Percentiles rank a stretch among this genome's conserved stretches.
Conservation (phyloP, 2,329 filamentous ascomycete species). For the Remersonia thermophila region DNA sequence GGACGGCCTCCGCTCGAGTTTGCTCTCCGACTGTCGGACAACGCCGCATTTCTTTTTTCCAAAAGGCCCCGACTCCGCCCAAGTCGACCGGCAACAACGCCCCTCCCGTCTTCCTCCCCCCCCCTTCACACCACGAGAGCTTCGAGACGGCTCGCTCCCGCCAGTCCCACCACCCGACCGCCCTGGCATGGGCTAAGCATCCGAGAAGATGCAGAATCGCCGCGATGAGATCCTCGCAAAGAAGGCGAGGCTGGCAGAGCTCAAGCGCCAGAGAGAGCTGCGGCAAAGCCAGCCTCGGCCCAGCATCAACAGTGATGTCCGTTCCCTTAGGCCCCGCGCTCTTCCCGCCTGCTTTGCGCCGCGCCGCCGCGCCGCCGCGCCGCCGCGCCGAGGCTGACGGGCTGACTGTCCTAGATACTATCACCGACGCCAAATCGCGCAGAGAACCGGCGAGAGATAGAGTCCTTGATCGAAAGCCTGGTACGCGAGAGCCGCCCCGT, state of each 20-base stretch:
- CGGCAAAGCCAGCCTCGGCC: slow-evolving; percentile 43
- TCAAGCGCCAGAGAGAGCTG: slow-evolving; percentile 83
- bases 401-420: slow-evolving; percentile 38
- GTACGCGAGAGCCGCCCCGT: slow-evolving; percentile 65
- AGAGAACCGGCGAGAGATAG: slow-evolving; percentile 63
- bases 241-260: slow-evolving; percentile 89
- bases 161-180: too few species aligned
- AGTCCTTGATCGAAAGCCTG: slow-evolving; percentile 72
- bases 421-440: slow-evolving; percentile 59
- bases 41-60: too few species aligned
- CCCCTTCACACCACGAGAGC: background rate
- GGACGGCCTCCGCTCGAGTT: too few species aligned
- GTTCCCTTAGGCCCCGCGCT: too few species aligned
- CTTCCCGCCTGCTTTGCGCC: background rate
- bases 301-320: slow-evolving; percentile 58
- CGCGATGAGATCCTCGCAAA: slow-evolving; percentile 95
- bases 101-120: too few species aligned
- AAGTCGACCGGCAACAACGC: too few species aligned
- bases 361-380: too few species aligned
- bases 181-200: slow-evolving; percentile 34
- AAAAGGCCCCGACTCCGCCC: too few species aligned
- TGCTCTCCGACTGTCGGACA: too few species aligned
- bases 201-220: slow-evolving; percentile 56
- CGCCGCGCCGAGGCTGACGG: slow-evolving; percentile 5
- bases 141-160: background rate